Evolutionary conservation across 257 asterid species (phyloP), one percentile per base, ranked within the genome.

Genomic region (Solanum appendiculatum): DNA sequence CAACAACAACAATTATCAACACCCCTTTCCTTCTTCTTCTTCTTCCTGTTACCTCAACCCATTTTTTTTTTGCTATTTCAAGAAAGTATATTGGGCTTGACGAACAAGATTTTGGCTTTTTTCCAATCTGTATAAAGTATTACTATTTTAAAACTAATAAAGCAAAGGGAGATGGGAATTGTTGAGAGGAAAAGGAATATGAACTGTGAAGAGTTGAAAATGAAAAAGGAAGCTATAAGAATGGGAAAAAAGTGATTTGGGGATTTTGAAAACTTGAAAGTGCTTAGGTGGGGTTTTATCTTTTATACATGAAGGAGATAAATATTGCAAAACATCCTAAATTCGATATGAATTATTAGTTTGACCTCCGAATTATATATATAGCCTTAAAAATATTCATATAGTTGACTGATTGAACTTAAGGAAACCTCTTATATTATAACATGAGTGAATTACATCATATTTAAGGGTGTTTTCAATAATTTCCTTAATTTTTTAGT

Each of bases 111-210:
- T 81, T 81, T 81, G 42, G 85, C 44, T 78, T n/a, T 80, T 80
- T 27, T 10, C 13, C 25, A 40, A 40, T 44, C 39, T 46, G 7
- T 80, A 7, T 42, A 48, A 48, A 48, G 14, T 78, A 15, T 27
- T 78, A 15, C 21, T 44, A 74, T 33, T 70, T 33, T 70, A 1
- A 16, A 15, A 78, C 18, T 78, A 20, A 77, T 40, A 78, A 78
- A 80, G 84, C 40, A 80, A 80, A 81, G 60, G 23, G 84, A n/a
- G n/a, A n/a, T 77, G 83, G 84, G 36, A 77, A 40, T 77, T 40
- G 21, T 75, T 75, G 60, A 58, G 58, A 14, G 48, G 46, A 44
- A 75, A 40, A 25, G 84, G 63, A 78, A 78, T 46, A 46, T 46
- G 64, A 27, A 78, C 64, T 44, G 84, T 27, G 84, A 78, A 27